These are phyloP conservation scores for Phellinidium pouzarii DNA, from an alignment of 1,284 basidiomycete genomes.

Conservation along the genomic window DNA sequence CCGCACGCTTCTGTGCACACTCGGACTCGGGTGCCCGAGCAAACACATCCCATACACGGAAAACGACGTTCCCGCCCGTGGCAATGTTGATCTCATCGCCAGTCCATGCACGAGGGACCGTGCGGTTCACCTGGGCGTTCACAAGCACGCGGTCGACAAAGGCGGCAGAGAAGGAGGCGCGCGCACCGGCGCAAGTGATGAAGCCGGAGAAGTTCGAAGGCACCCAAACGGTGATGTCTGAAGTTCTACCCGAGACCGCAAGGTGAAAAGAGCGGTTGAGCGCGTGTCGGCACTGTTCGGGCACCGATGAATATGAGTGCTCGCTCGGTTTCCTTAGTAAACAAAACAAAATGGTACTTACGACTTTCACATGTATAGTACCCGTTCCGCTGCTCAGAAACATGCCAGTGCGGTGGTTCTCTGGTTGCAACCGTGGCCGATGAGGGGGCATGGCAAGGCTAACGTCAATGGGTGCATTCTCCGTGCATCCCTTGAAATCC, in stretches of 20 bases:
- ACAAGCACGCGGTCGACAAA: slow-evolving; percentile 63
- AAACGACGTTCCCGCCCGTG: slow-evolving; percentile 51
- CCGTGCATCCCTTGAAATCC: slow-evolving; percentile 55
- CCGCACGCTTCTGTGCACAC: slow-evolving; percentile 49
- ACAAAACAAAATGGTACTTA: slow-evolving; percentile 32
- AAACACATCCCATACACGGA: slow-evolving; percentile 73
- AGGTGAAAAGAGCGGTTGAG: slow-evolving; percentile 59
- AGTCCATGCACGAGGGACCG: slow-evolving; percentile 29
- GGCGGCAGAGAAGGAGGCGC: slow-evolving; percentile 56
- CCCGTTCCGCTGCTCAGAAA: slow-evolving; percentile 45
- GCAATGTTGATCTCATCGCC: slow-evolving; percentile 56
- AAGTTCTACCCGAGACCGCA: slow-evolving; percentile 45
- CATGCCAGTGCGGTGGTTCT: slow-evolving; percentile 63
- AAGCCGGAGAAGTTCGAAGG: slow-evolving; percentile 70
- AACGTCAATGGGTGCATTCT: slow-evolving; percentile 47
- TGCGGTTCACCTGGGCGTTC: slow-evolving; percentile 50
- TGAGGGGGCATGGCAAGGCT: slow-evolving; percentile 68
- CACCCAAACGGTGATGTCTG: slow-evolving; percentile 61
- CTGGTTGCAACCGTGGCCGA: slow-evolving; percentile 62
- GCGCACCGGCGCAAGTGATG: slow-evolving; percentile 45
- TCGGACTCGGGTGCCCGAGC: slow-evolving; percentile 56
- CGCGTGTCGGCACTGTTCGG: slow-evolving; percentile 54
- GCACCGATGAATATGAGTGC: neutral
- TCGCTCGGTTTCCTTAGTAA: too few relatives aligned
- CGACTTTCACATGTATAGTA: slow-evolving; percentile 63